Base-by-base conservation (phyloP, 176 grass and related monocot species). In the Eleusine indica region DNA sequence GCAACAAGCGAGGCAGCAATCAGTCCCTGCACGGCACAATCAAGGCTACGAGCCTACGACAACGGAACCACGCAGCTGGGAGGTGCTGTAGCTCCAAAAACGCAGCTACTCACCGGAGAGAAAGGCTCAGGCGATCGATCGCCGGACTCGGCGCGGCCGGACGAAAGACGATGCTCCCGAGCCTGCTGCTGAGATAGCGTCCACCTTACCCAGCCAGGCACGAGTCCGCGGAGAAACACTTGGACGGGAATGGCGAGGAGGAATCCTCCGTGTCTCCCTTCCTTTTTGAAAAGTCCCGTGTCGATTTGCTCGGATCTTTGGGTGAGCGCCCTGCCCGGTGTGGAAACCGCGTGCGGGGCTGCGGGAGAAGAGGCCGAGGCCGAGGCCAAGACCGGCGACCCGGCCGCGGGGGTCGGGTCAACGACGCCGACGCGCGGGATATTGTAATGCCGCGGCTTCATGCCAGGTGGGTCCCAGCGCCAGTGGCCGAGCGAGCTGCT, bases 301-400 rank as follows among this genome's bases (percentile, higher is more conserved):
- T 73, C 56, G 74, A 17, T 90, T 78, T 90, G 88, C 68, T 86
- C 68, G 58, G 48, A 86, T 86, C 79, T 73, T 86, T 66, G 21
- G 66, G 52, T 47, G 56, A 57, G 69, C 58, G 15, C 19, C 43
- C n/a, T 41, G 70, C 71, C 71, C 39, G 38, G 51, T 43, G 79
- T 74, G 88, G 84, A 90, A 90, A 86, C 83, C 88, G 88, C 82
- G 88, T 90, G 88, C 73, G 61, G 69, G n/a, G 32, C 57, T 22
- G 57, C 57, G 57, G 57, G 57, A 60, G 57, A 10, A 9, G 53
- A 17, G 53, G 19, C 21, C 21, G 57, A 60, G 57, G 57, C 57
- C 57, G 57, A 60, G 57, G 57, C 57, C 57, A 21, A 60, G 57
- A 22, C 57, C 57, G 57, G 57, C 57, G 57, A 60, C 57, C 57